Base-by-base conservation (phyloP, 2,329 filamentous ascomycete species). In the Sporothrix curviconia region DNA sequence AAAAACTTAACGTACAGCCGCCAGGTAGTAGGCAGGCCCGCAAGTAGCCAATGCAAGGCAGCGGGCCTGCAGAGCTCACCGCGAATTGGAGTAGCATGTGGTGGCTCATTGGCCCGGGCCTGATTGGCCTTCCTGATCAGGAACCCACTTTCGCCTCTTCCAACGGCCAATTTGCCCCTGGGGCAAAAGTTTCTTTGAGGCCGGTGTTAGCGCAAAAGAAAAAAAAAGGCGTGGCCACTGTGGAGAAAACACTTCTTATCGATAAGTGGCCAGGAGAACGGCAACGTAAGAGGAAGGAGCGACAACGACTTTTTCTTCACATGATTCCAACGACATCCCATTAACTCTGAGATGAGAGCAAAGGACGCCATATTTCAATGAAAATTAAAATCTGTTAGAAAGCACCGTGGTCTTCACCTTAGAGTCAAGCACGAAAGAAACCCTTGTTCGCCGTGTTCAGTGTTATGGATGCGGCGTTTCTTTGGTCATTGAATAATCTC, bases 191-290 rank as follows among this genome's bases (percentile, higher is more conserved):
- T 30, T 25, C 14, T 5, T 14, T 17, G 25, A 5, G 28, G 37
- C 36, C 50, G n/a, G 32, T 39, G 32, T 19, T 32, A 51, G 22
- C 14, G 32, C 17, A 17, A 49, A 8, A 37, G 7, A 53, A 51
- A 51, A 39, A 43, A 43, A 43, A 39, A 39, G 25, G 51, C 39
- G 43, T 32, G 39, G 25, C 51, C 22, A 32, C 7, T 19, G 24
- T n/a, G 17, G n/a, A 44, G 19, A 54, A 54, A 54, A 32, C 22
- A 28, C 17, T 32, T 39, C 28, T 56, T 49, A 61, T 61, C 59
- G 59, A 61, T 61, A 57, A 49, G 44, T 57, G 59, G 17, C 58
- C 36, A 53, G 59, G 59, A 53, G 57, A n/a, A 56, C 53, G 37
- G n/a, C 36, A 3, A n/a, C 1, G 34, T 17, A 6, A 32, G 28